Evolutionary conservation across 768 basidiomycete species (phyloP).

Genomic region (Tephrocybe sp.): DNA sequence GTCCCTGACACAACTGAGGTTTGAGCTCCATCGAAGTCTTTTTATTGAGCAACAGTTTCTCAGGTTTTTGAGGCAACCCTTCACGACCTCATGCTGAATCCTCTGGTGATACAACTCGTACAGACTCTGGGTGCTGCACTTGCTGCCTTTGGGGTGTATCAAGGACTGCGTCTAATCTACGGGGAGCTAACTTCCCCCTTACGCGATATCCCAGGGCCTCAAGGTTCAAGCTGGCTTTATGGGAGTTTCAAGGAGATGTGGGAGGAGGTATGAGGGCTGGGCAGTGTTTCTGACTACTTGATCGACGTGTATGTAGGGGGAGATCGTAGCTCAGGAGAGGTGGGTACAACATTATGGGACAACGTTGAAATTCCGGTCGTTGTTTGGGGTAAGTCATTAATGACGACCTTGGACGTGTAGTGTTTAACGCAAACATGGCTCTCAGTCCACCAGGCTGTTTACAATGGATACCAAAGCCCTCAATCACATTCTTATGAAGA

Average conservation of each 20-base stretch:
- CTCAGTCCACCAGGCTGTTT: background rate
- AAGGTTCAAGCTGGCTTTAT: conserved; percentile 40
- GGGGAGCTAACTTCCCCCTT: conserved; percentile 38
- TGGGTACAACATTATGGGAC: conserved; percentile 12
- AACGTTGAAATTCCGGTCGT: conserved; percentile 10
- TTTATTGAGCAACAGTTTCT: too few relatives aligned
- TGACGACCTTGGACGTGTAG: conserved; percentile 39
- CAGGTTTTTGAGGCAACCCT: background rate
- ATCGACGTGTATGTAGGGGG: conserved; percentile 23
- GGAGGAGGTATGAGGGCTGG: background rate
- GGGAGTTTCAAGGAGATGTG: conserved; percentile 39
- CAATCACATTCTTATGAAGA: conserved; percentile 59
- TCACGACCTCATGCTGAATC: background rate
- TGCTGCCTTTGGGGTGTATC: conserved; percentile 27
- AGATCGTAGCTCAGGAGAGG: conserved; percentile 20
- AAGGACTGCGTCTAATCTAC: conserved; percentile 32
- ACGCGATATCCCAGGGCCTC: conserved; percentile 50
- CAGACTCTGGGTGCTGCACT: conserved; percentile 17
- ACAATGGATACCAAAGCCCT: conserved; percentile 43
- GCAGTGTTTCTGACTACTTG: background rate
- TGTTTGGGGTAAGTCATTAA: conserved; percentile 38
- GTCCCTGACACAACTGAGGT: too few relatives aligned
- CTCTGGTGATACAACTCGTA: conserved; percentile 11
- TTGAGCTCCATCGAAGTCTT: too few relatives aligned
- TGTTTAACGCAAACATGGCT: too few relatives aligned